Conservation (phyloP, 1,284 basidiomycete genomes). For the Ganoderma resinaceum region DNA sequence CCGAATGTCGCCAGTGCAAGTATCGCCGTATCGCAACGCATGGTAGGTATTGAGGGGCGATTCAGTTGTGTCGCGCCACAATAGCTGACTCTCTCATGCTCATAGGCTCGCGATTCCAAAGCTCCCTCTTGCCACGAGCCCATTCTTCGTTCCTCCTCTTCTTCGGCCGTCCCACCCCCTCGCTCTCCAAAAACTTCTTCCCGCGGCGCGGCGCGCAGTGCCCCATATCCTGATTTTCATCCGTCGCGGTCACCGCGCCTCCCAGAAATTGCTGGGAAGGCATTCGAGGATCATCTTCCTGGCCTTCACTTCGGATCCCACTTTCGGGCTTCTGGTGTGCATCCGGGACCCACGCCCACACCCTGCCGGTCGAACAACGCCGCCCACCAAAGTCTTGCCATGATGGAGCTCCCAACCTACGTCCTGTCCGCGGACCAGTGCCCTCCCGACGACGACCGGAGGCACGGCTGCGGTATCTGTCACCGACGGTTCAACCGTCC, state of each 20-base stretch:
- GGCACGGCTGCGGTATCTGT: slow-evolving; percentile 72
- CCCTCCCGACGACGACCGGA: slow-evolving; percentile 46
- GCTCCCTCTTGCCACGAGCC: neutral
- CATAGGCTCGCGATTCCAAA: neutral
- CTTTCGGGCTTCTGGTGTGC: neutral
- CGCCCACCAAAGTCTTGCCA: slow-evolving; percentile 6
- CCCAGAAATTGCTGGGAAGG: neutral
- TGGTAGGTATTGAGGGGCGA: neutral
- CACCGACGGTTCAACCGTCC: slow-evolving; percentile 78
- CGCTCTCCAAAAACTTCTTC: neutral
- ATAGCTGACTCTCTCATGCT: neutral
- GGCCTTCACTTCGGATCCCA: neutral
- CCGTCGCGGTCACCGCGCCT: neutral
- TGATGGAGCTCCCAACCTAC: slow-evolving; percentile 24
- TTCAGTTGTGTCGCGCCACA: neutral
- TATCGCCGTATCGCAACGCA: neutral
- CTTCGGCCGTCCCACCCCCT: neutral
- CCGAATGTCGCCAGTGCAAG: neutral
- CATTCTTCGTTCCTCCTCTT: neutral
- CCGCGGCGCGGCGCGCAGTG: neutral
- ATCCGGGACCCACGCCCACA: neutral
- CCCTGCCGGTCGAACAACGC: neutral
- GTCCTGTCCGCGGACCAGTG: slow-evolving; percentile 26
- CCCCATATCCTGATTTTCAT: neutral
- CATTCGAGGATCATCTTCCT: neutral